phyloP scores from a whole-genome alignment of 2,329 filamentous ascomycete species.

The Beauveria caledonica region DNA sequence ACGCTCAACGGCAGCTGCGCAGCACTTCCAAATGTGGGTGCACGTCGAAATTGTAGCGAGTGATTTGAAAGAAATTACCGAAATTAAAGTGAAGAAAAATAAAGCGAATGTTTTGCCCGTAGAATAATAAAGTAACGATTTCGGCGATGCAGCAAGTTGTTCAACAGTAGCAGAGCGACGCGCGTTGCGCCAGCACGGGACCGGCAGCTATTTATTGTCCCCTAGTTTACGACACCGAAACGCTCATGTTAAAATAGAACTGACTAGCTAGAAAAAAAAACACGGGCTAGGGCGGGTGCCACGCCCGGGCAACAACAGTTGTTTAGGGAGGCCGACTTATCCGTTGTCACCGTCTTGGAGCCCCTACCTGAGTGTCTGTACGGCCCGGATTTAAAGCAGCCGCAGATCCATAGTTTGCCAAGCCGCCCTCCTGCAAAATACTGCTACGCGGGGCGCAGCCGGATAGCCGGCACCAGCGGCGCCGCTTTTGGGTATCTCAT shows the following conservation, averaged over 20 bases:
- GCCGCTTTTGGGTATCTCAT: not conserved
- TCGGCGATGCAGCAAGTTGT: not conserved
- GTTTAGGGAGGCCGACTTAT: not conserved
- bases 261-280: too few species aligned
- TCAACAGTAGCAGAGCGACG: not conserved
- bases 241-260: too few species aligned
- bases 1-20: not conserved
- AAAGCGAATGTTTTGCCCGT: not conserved
- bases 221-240: not conserved
- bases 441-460: not conserved
- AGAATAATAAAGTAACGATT: not conserved
- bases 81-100: not conserved
- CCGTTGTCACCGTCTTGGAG: not conserved
- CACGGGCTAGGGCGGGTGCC: not conserved
- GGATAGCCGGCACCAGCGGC: slow-evolving; percentile 6
- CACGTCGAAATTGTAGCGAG: not conserved
- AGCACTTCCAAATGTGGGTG: not conserved
- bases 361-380: not conserved
- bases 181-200: not conserved
- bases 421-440: not conserved
- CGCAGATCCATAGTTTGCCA: not conserved
- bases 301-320: not conserved
- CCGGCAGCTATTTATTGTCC: not conserved
- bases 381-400: not conserved
- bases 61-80: not conserved